Conservation (phyloP, 352 stramenopile genomes). For the Phytophthora agathidicida region DNA sequence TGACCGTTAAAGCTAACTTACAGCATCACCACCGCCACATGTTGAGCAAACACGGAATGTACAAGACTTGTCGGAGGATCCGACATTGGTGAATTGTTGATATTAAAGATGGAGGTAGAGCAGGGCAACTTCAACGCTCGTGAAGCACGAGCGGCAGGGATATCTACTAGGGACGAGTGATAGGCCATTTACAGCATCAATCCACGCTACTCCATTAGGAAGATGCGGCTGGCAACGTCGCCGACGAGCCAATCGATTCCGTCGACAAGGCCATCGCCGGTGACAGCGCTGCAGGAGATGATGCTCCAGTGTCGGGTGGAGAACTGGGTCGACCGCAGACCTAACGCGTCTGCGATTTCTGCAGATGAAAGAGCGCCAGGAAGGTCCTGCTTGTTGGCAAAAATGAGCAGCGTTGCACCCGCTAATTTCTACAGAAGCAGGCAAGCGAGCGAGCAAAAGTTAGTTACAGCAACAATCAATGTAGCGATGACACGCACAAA, state of each 20-base stretch:
- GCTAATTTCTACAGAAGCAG: conserved; percentile 93
- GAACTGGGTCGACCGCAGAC: conserved; percentile 83
- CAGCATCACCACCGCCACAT: too few relatives aligned
- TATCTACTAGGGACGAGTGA: too few relatives aligned
- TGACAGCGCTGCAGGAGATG: conserved; percentile 97
- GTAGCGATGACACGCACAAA: conserved; percentile 23
- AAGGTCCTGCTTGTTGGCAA: conserved; percentile 99
- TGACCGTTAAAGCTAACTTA: too few relatives aligned
- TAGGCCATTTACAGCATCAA: too few relatives aligned
- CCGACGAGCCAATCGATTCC: conserved; percentile 98
- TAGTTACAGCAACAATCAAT: not conserved
- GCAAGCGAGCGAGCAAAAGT: not conserved
- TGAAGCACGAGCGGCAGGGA: too few relatives aligned
- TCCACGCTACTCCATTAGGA: conserved; percentile 90
- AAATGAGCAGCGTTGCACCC: conserved; percentile 98
- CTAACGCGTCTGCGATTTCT: conserved; percentile 92
- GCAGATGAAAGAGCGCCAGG: conserved; percentile 87
- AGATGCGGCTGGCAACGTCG: conserved; percentile 97
- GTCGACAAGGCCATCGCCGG: conserved; percentile 94
- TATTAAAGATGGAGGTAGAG: too few relatives aligned
- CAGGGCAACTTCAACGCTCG: too few relatives aligned
- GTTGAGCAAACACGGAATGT: too few relatives aligned
- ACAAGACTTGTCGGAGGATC: too few relatives aligned
- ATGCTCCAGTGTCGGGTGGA: conserved; percentile 89
- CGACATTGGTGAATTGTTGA: too few relatives aligned